Base-by-base conservation (phyloP, 2,329 filamentous ascomycete species). In the Stachybotrys elegans region DNA sequence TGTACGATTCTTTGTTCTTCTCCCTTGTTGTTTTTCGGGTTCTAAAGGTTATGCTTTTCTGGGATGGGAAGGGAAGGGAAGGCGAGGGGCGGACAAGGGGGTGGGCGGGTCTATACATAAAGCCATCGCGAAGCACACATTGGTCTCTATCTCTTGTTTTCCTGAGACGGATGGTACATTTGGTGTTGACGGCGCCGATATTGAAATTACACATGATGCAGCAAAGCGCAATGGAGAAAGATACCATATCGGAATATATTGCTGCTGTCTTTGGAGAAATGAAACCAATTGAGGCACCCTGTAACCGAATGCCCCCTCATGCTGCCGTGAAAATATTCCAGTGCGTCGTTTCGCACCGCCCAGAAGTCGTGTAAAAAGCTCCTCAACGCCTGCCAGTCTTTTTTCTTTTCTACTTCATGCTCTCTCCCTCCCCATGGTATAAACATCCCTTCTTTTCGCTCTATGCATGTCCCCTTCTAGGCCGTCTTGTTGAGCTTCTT, bases 401-500 rank as follows among this genome's bases (percentile, higher is more conserved):
- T 32, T 32, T 32, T 32, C 29, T 5, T 13, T 16, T 32, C 14
- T 16, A 32, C 14, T 32, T 32, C 29, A 16, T 32, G 14, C 12
- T 23, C 16, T 29, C 13, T 16, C 22, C 38, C 22, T 4, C 38
- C 9, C 22, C 22, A 29, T 9, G 25, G 25, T n/a, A n/a, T n/a
- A n/a, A n/a, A n/a, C n/a, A n/a, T n/a, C n/a, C n/a, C n/a, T n/a
- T n/a, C n/a, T n/a, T n/a, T n/a, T n/a, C n/a, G n/a, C 8, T 29
- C n/a, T 29, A 9, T 42, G 22, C 23, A 40, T 22, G 25, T 41
- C 17, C 12, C n/a, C 29, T 21, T 42, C 38, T 43, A 46, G 31
- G 38, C 38, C 16, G 22, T 19, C 14, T 47, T 53, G 48, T 57
- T 60, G 58, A 66, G 51, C 52, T 59, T 65, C 68, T 75, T 77